Base-by-base conservation (phyloP, 352 stramenopile genomes). In the Phytophthora melonis region DNA sequence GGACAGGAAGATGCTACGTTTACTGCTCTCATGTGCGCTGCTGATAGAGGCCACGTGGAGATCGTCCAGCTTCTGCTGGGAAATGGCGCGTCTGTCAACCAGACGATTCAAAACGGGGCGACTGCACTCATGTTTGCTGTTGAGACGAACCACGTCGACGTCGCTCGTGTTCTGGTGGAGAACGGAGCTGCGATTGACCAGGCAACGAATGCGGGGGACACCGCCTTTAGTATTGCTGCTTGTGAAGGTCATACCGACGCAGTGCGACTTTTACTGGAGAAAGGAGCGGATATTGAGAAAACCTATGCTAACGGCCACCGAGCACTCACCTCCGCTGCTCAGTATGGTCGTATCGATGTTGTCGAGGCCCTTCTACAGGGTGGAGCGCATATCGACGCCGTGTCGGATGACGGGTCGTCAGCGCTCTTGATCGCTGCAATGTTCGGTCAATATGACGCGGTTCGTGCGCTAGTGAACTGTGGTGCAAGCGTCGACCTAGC, bases 391-490 rank as follows among this genome's bases (percentile, higher is more conserved):
- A 59, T 66, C 21, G 30, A 72, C 23, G 49, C 49, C 2, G 9
- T 27, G 23, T 27, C 55, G 13, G 36, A 52, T n/a, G 50, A 66
- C 50, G 57, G 57, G 23, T 61, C 34, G 2, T 65, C 63, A n/a
- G 63, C 58, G 10, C 55, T 77, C 13, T 18, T 55, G 7, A 13
- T 58, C 9, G 61, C 58, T 13, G 59, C 25, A 8, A n/a, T 69
- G 4, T 63, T 58, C 11, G 53, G 70, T 14, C 61, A 70, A 8
- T 18, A 58, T 1, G 19, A 52, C 9, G 58, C 8, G 16, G 49
- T 62, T 6, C 9, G 23, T 11, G 11, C 25, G 2, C 49, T 75
- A 1, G 23, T 66, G 13, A 32, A 63, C 13, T 55, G 52, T 41
- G 68, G 68, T 19, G 34, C 55, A 21, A 57, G 10, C 7, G 27